Percentiles rank a stretch among this genome's conserved stretches.
phyloP scores from a whole-genome alignment of 2,329 filamentous ascomycete genomes.

The Myotisia sp. region DNA sequence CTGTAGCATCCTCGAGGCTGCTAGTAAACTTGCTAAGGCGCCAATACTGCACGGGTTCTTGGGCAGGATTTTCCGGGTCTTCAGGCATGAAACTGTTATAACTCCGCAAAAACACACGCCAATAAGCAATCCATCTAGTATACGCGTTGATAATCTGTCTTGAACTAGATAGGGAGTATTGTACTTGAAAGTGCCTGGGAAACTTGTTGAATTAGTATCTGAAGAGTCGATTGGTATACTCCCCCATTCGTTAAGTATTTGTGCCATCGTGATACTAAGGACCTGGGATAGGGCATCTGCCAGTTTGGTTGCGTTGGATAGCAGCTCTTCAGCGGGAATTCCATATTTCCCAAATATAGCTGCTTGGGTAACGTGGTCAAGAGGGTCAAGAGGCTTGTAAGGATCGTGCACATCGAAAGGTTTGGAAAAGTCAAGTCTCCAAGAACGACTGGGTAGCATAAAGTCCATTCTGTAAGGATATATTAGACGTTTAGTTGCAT shows the following conservation, averaged over 20 bases:
- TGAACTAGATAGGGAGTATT: background rate
- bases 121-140: constrained; percentile 6
- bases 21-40: constrained; percentile 10
- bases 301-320: background rate
- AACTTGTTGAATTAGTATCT: background rate
- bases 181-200: background rate
- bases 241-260: background rate
- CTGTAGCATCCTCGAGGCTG: constrained; percentile 9
- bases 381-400: too few relatives aligned
- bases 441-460: too few relatives aligned
- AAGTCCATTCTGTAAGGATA: background rate
- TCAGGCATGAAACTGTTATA: constrained; percentile 2
- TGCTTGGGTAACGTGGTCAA: too few relatives aligned
- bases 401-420: too few relatives aligned
- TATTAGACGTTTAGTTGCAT: background rate
- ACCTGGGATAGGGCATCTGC: background rate
- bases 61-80: constrained; percentile 9
- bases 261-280: background rate
- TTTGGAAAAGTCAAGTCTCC: too few relatives aligned
- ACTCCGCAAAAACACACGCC: constrained; percentile 5
- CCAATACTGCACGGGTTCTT: constrained; percentile 13
- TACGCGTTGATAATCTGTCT: constrained; percentile 6
- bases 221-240: background rate
- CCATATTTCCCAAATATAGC: background rate
- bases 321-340: background rate